Evolutionary conservation across 176 grass and related monocot genomes (phyloP).

Genomic region (Dactylis glomerata): DNA sequence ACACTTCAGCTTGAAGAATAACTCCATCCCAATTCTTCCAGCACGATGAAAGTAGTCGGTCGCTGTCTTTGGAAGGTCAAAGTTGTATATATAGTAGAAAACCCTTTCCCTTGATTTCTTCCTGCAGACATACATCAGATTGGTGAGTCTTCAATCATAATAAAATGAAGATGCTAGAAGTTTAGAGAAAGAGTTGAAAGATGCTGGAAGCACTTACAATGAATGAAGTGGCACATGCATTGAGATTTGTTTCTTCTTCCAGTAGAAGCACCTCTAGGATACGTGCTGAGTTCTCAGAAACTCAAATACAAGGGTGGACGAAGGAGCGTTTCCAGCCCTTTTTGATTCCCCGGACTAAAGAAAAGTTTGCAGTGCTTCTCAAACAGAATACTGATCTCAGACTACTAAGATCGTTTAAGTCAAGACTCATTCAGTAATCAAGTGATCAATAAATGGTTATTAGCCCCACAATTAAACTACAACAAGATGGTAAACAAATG

Average conservation of each 20-base stretch:
- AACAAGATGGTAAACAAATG: neutral
- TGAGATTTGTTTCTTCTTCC: constrained; percentile 90
- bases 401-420: neutral
- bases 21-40: constrained; percentile 64
- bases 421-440: neutral
- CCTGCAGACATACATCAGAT: constrained; percentile 39
- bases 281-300: constrained; percentile 61
- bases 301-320: constrained; percentile 46
- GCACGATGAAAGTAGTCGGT: constrained; percentile 69
- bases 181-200: neutral
- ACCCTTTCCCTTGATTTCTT: constrained; percentile 57
- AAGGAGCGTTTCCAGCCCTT: constrained; percentile 54
- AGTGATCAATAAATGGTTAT: neutral
- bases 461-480: neutral
- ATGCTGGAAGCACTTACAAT: constrained; percentile 36
- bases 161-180: neutral
- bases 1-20: constrained; percentile 47
- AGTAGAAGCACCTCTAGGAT: constrained; percentile 56
- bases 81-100: constrained; percentile 85
- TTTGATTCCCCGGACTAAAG: constrained; percentile 76
- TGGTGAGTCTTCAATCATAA: neutral
- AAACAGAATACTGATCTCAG: constrained; percentile 8
- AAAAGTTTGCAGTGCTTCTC: constrained; percentile 1
- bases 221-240: constrained; percentile 71
- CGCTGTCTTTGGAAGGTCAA: constrained; percentile 72